Conservation (phyloP, 768 basidiomycete genomes). For the Chalciporus sphaerocephalus region DNA sequence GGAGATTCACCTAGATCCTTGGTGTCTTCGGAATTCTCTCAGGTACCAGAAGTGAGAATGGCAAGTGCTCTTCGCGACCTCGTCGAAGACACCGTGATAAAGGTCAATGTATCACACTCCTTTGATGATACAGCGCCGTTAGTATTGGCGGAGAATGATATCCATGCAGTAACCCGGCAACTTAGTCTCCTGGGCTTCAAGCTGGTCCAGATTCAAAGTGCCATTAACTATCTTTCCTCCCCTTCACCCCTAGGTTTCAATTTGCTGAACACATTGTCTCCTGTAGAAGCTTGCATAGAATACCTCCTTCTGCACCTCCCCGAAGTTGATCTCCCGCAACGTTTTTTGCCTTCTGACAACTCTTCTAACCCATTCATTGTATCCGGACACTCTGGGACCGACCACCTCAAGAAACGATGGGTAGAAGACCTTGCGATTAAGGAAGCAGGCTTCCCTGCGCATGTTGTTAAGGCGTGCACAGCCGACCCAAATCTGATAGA, state of each 20-base stretch:
- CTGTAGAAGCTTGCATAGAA: constrained; percentile 77
- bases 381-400: constrained; percentile 56
- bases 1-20: constrained; percentile 14
- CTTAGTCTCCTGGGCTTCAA: constrained; percentile 68
- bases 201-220: constrained; percentile 45
- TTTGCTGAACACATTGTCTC: constrained; percentile 54
- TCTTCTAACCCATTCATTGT: constrained; percentile 69
- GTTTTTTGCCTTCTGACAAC: constrained; percentile 61
- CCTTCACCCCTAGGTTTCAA: constrained; percentile 57
- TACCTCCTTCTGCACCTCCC: constrained; percentile 80
- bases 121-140: constrained; percentile 32
- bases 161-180: constrained; percentile 44
- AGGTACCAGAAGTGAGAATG: constrained; percentile 80
- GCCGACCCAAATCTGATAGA: constrained; percentile 35
- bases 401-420: constrained; percentile 72
- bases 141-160: constrained; percentile 41
- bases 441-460: constrained; percentile 77
- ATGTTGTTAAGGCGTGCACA: constrained; percentile 57
- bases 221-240: constrained; percentile 51
- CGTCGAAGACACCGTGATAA: constrained; percentile 78
- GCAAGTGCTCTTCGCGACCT: constrained; percentile 65
- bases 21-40: constrained; percentile 38
- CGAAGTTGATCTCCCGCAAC: constrained; percentile 80
- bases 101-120: constrained; percentile 57
- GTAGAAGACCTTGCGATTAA: constrained; percentile 74